Percentiles rank a stretch among this genome's conserved stretches.
Conservation (phyloP, 371 early-diverging fungal genomes). For the Apophysomyces sp. region DNA sequence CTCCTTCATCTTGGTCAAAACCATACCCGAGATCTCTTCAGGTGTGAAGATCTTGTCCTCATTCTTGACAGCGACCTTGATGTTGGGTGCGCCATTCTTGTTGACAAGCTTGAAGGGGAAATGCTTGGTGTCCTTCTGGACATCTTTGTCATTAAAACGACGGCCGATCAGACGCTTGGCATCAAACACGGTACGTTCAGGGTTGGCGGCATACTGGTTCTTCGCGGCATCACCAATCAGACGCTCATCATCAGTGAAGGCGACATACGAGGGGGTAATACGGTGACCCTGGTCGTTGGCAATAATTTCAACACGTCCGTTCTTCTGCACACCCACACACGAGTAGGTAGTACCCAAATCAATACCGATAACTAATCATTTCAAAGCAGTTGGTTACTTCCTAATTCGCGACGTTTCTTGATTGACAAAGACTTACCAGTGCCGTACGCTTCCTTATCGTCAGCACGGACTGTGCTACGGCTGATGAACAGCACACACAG, state of each 20-base stretch:
- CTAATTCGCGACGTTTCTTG: too few species aligned
- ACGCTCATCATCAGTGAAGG: conserved; percentile 81
- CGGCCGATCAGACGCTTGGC: conserved; percentile 96
- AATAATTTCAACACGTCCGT: conserved; percentile 83
- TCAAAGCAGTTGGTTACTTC: too few species aligned
- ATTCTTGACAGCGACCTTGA: conserved; percentile 84
- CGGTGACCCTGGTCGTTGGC: conserved; percentile 79
- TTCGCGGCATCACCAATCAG: conserved; percentile 90
- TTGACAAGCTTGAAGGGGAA: conserved; percentile 88
- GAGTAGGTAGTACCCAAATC: conserved; percentile 99
- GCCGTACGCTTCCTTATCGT: conserved; percentile 51
- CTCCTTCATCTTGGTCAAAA: conserved; percentile 96
- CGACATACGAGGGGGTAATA: conserved; percentile 91
- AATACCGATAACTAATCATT: conserved; percentile 50
- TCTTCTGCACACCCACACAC: conserved; percentile 92
- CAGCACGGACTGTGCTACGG: conserved; percentile 27
- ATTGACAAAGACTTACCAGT: conserved; percentile 38
- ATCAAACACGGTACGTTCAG: conserved; percentile 89
- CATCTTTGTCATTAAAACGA: conserved; percentile 80
- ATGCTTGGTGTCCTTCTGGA: conserved; percentile 87
- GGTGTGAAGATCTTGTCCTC: conserved; percentile 93
- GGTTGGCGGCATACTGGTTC: conserved; percentile 82
- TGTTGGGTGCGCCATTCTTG: conserved; percentile 80
- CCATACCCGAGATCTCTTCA: conserved; percentile 97
- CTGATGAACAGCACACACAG: conserved; percentile 38